Evolutionary conservation across 768 basidiomycete genomes (phyloP).

Genomic region (Suillus paluster): DNA sequence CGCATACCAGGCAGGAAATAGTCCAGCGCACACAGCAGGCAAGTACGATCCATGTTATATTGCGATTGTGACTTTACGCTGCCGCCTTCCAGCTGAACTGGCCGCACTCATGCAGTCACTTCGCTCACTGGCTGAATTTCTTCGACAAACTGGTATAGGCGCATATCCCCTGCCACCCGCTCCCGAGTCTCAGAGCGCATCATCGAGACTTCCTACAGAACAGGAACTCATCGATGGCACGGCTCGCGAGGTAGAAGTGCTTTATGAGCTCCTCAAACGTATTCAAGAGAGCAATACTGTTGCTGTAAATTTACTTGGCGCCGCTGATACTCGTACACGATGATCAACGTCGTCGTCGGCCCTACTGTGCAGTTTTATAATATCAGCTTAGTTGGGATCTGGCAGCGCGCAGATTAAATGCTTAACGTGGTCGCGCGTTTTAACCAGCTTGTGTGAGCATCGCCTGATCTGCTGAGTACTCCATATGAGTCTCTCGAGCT

Average conservation of each 20-base stretch:
- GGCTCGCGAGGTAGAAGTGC: conserved; percentile 44
- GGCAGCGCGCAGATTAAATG: neutral
- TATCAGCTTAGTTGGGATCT: neutral
- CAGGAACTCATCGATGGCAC: conserved; percentile 49
- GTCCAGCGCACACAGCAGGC: conserved; percentile 62
- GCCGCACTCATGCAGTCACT: conserved; percentile 55
- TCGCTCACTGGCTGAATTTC: conserved; percentile 47
- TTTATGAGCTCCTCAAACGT: conserved; percentile 56
- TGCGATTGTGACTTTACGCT: neutral
- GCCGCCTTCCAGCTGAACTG: conserved; percentile 47
- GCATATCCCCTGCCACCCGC: conserved; percentile 56
- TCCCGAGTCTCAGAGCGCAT: conserved; percentile 15
- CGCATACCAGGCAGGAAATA: conserved; percentile 61
- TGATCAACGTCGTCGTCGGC: neutral
- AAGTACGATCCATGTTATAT: conserved; percentile 9
- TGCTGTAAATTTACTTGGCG: conserved; percentile 47
- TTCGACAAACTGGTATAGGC: conserved; percentile 67
- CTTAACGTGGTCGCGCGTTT: too few relatives aligned
- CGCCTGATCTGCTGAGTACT: neutral
- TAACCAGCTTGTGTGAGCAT: neutral
- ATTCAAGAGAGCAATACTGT: conserved; percentile 61
- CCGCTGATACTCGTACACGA: conserved; percentile 28
- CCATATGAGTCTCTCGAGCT: neutral
- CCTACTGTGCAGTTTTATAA: neutral
- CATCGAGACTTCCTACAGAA: conserved; percentile 42